Conservation (phyloP, 768 basidiomycete genomes). For the Megacollybia marginata region DNA sequence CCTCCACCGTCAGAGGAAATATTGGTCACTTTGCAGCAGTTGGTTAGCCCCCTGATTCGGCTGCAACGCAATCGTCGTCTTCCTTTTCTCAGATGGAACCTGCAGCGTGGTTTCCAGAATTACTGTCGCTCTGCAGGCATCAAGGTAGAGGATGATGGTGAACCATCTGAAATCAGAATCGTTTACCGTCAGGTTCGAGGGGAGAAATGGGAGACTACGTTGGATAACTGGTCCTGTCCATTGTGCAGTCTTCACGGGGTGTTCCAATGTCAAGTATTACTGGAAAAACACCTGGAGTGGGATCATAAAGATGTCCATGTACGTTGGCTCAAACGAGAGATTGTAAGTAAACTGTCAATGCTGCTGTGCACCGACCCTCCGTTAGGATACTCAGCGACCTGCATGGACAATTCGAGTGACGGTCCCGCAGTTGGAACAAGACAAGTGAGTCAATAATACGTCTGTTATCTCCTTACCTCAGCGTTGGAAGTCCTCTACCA, state of each 20-base stretch:
- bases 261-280: constrained; percentile 4
- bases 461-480: too few species aligned
- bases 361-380: too few species aligned
- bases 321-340: background rate
- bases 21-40: too few species aligned
- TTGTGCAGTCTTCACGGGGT: constrained; percentile 3
- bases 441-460: too few species aligned
- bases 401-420: too few species aligned
- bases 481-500: too few species aligned
- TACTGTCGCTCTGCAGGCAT: background rate
- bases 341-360: too few species aligned
- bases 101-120: background rate
- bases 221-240: constrained; percentile 5
- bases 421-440: too few species aligned
- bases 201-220: background rate
- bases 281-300: constrained; percentile 3
- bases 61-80: background rate
- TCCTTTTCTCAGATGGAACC: constrained; percentile 1
- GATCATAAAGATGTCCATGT: constrained; percentile 2
- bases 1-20: too few species aligned
- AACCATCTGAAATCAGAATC: background rate
- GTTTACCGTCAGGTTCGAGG: constrained; percentile 1
- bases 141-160: background rate
- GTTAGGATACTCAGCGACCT: too few species aligned
- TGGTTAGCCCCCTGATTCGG: too few species aligned